Conservation (phyloP, 2,329 filamentous ascomycete species). For the Fusarium sublunatum region DNA sequence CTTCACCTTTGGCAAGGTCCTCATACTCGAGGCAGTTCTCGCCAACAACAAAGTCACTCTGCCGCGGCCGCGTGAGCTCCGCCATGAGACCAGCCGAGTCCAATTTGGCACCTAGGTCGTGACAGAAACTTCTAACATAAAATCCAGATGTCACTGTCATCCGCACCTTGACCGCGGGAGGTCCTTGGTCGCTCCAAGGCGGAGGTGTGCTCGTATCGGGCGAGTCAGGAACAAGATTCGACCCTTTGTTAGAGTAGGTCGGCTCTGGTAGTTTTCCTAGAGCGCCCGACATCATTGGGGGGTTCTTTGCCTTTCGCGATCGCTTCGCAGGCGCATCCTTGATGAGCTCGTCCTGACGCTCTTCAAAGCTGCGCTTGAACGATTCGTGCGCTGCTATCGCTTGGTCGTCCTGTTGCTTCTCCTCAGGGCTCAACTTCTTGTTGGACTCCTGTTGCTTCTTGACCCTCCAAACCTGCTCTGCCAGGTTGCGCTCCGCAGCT, state of each 20-base stretch:
- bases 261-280: conserved; percentile 63
- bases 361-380: conserved; percentile 69
- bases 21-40: conserved; percentile 81
- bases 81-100: conserved; percentile 88
- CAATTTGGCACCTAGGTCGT: conserved; percentile 87
- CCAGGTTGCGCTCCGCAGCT: conserved; percentile 78
- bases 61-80: conserved; percentile 80
- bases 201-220: conserved; percentile 61
- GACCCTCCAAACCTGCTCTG: conserved; percentile 75
- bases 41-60: conserved; percentile 81
- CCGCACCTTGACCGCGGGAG: conserved; percentile 82
- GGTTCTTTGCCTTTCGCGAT: conserved; percentile 46
- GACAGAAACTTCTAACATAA: conserved; percentile 93
- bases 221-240: conserved; percentile 64
- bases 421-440: conserved; percentile 63
- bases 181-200: conserved; percentile 70
- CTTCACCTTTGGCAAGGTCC: conserved; percentile 80
- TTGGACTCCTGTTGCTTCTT: conserved; percentile 66
- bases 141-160: conserved; percentile 97
- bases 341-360: conserved; percentile 67
- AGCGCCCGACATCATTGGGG: conserved; percentile 68
- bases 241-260: conserved; percentile 55
- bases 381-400: conserved; percentile 67
- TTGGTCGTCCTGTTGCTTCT: conserved; percentile 66
- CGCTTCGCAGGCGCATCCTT: conserved; percentile 59